Conservation (phyloP, 768 basidiomycete genomes). For the Lepiota brunneoincarnata region DNA sequence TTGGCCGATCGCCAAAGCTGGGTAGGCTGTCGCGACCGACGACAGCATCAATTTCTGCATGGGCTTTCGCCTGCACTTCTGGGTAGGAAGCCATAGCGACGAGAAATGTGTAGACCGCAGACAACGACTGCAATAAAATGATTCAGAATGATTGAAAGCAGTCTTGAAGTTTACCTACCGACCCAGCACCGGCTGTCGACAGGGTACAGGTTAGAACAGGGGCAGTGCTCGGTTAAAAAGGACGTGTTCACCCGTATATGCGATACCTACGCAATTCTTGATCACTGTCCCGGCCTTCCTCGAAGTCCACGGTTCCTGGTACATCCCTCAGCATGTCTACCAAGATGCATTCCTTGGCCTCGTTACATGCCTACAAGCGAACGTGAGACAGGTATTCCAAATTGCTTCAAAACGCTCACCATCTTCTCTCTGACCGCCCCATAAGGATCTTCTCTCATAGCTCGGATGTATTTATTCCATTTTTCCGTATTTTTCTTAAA, state of each 20-base stretch:
- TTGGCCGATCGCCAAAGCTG: constrained; percentile 16
- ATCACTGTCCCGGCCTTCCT: too few relatives aligned
- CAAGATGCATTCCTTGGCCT: too few relatives aligned
- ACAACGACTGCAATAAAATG: constrained; percentile 19
- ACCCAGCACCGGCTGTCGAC: background rate
- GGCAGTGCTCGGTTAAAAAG: too few relatives aligned
- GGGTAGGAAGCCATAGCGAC: constrained; percentile 19
- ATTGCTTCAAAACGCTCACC: background rate
- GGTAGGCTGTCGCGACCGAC: constrained; percentile 13
- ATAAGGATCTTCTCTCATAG: constrained; percentile 36
- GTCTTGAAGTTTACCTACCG: constrained; percentile 11
- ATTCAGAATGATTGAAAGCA: background rate
- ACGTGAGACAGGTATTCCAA: background rate
- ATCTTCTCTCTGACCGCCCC: constrained; percentile 1
- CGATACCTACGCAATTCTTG: too few relatives aligned
- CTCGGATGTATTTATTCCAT: constrained; percentile 29
- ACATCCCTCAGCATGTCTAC: too few relatives aligned
- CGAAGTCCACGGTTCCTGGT: too few relatives aligned
- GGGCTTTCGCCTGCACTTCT: constrained; percentile 10
- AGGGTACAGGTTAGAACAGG: too few relatives aligned
- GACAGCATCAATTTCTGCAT: constrained; percentile 10
- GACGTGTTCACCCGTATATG: too few relatives aligned
- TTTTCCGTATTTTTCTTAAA: constrained; percentile 37
- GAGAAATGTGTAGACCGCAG: constrained; percentile 35
- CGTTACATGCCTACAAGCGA: background rate